Evolutionary conservation across 2,329 filamentous ascomycete genomes (phyloP).

Genomic region (Westerdykella ornata): DNA sequence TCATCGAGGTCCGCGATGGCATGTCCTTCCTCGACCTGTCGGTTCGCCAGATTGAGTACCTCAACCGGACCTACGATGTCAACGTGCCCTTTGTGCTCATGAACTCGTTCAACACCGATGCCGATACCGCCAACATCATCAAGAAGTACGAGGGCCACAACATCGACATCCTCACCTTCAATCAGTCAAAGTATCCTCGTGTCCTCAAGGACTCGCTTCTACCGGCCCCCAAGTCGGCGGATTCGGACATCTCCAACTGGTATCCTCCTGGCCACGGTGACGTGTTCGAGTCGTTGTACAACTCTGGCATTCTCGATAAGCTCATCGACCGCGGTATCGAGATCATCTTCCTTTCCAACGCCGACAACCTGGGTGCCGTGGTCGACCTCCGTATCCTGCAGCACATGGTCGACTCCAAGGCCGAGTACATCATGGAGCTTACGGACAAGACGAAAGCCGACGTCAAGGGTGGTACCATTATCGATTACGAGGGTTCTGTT

Average conservation of each 20-base stretch:
- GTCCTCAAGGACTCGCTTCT: slow-evolving; percentile 97
- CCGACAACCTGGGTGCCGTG: slow-evolving; percentile 95
- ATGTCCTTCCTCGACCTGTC: slow-evolving; percentile 99
- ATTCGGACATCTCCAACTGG: slow-evolving; percentile 91
- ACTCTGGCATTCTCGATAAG: slow-evolving; percentile 96
- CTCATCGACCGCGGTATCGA: slow-evolving; percentile 92
- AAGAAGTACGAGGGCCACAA: slow-evolving; percentile 99
- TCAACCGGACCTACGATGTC: slow-evolving; percentile 95
- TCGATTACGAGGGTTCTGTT: slow-evolving; percentile 95
- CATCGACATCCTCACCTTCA: slow-evolving; percentile 99
- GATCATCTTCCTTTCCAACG: slow-evolving; percentile 98
- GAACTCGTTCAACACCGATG: slow-evolving; percentile 99
- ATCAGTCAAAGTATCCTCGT: slow-evolving; percentile 97
- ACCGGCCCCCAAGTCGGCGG: slow-evolving; percentile 81
- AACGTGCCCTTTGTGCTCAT: slow-evolving; percentile 98
- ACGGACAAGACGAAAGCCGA: slow-evolving; percentile 99
- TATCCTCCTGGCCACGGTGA: slow-evolving; percentile 99
- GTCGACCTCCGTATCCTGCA: slow-evolving; percentile 97
- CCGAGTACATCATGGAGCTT: slow-evolving; percentile 99
- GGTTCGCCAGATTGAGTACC: slow-evolving; percentile 96
- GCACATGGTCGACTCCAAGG: slow-evolving; percentile 96
- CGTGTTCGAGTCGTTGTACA: slow-evolving; percentile 99
- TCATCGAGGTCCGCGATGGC: slow-evolving; percentile 98
- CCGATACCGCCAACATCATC: slow-evolving; percentile 97
- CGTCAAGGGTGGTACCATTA: slow-evolving; percentile 99